Base-by-base conservation (phyloP, 768 basidiomycete species). In the Tubosaeta brunneosetosa region DNA sequence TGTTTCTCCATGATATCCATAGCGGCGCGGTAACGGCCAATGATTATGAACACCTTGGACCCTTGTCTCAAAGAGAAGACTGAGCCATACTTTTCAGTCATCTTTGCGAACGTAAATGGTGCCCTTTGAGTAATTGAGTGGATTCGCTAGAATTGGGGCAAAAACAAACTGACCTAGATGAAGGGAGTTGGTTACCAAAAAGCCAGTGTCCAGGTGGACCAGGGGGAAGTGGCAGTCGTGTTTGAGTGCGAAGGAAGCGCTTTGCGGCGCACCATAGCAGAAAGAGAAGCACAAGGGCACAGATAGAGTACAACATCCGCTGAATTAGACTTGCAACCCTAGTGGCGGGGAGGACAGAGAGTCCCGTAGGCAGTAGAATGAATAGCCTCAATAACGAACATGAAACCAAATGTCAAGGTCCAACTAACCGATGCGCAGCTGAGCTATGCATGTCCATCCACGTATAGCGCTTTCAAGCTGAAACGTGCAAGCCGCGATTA, bases 71-170 rank as follows among this genome's bases (percentile, higher is more conserved):
- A 62, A 0, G 78, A 74, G 55, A 83, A 82, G 0, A 85, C 73
- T 0, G 84, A 82, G 0, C 84, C 84, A 57, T 84, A 84, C 54
- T 74, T 59, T 58, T 83, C 72, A 2, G 78, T 80, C 77, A 81
- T 79, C 59, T 78, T 73, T 31, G 83, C 78, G 44, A 81, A 82
- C 26, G 32, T 53, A 25, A 64, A 61, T 8, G 60, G 52, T 13
- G 52, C 31, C 6, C 64, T 63, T 27, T 6, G 1, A 12, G 4
- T 19, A 16, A 41, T 54, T n/a, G 58, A 47, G 37, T 2, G 6
- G 7, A 12, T 17, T 2, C n/a, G 3, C 0, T 8, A 3, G 9
- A 26, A 4, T 33, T 9, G 8, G 14, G 17, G 13, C 27, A 19
- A 26, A 8, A 19, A 31, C 1, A 4, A 11, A 31, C 26, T 47